These are phyloP conservation scores for Yamadazyma kitorensis DNA, from an alignment of 805 yeast species.

Conservation along the genomic window DNA sequence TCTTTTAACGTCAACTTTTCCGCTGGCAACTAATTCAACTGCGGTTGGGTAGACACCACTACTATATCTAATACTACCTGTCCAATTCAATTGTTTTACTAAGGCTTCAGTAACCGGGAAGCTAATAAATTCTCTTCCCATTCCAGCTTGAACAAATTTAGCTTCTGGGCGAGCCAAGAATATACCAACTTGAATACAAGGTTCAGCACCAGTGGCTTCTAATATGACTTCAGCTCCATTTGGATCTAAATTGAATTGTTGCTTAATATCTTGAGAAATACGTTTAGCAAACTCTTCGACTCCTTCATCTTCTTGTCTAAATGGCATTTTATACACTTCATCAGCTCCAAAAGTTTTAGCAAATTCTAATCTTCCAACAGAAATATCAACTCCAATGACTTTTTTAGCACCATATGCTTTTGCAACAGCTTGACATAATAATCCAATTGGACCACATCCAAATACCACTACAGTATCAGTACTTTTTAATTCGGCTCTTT, in stretches of 20 bases:
- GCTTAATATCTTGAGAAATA: slow-evolving; percentile 15
- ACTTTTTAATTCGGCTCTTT: slow-evolving; percentile 16
- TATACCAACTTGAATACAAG: slow-evolving; percentile 30
- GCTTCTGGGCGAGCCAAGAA: slow-evolving; percentile 16
- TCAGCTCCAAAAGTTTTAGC: slow-evolving; percentile 17
- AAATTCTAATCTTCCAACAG: slow-evolving; percentile 21
- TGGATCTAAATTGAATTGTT: slow-evolving; percentile 23
- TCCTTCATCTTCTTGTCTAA: slow-evolving; percentile 11
- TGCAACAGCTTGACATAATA: slow-evolving; percentile 20
- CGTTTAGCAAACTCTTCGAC: slow-evolving; percentile 12
- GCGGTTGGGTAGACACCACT: slow-evolving; percentile 19
- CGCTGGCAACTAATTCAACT: slow-evolving; percentile 16
- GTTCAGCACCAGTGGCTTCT: slow-evolving; percentile 30
- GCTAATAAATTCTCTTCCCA: slow-evolving; percentile 17
- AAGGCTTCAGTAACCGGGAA: slow-evolving; percentile 23
- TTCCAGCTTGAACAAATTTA: slow-evolving; percentile 19
- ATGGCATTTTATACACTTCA: slow-evolving; percentile 16
- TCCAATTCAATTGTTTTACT: slow-evolving; percentile 19
- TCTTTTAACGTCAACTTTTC: slow-evolving; percentile 15
- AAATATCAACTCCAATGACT: slow-evolving; percentile 22
- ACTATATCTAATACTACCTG: slow-evolving; percentile 17
- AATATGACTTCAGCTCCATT: slow-evolving; percentile 22
- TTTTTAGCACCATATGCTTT: slow-evolving; percentile 20
- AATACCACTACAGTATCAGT: slow-evolving; percentile 19
- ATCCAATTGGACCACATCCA: slow-evolving; percentile 28